Conservation (phyloP, 169 alveolate species). For the Plasmodium relictum region DNA sequence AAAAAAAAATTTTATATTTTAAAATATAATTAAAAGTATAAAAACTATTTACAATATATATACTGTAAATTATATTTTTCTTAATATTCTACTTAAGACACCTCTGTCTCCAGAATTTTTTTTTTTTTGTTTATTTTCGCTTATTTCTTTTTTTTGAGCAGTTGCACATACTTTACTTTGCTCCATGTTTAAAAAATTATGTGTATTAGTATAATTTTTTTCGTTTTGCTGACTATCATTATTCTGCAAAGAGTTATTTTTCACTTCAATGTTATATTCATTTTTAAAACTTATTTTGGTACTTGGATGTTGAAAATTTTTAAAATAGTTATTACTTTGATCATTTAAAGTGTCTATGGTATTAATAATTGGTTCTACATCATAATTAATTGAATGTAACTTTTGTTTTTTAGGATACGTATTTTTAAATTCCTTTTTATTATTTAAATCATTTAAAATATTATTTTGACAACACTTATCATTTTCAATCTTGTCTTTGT, state of each 20-base stretch:
- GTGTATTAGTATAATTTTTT: neutral
- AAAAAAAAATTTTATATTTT: neutral
- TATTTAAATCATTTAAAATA: no score
- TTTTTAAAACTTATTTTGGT: neutral
- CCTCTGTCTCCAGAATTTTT: slow-evolving; percentile 51
- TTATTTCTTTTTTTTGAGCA: slow-evolving; percentile 8
- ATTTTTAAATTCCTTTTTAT: no score
- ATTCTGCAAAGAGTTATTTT: neutral
- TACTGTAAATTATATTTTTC: slow-evolving; percentile 15
- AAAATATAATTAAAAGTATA: neutral
- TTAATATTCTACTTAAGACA: slow-evolving; percentile 61
- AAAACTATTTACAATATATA: neutral
- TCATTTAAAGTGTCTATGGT: no score
- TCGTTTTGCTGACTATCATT: neutral
- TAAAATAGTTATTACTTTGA: no score
- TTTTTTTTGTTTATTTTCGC: slow-evolving; percentile 15
- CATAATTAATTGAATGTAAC: no score
- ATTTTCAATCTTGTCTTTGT: no score
- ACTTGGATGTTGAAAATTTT: neutral
- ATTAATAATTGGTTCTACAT: no score
- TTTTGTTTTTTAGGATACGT: no score
- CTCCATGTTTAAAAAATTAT: slow-evolving; percentile 19
- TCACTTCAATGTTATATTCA: neutral
- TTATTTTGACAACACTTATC: no score
- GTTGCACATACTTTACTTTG: neutral